These are phyloP conservation scores for Elaeis oleifera DNA, from an alignment of 202 grass and related monocot genomes.

Conservation along the genomic window DNA sequence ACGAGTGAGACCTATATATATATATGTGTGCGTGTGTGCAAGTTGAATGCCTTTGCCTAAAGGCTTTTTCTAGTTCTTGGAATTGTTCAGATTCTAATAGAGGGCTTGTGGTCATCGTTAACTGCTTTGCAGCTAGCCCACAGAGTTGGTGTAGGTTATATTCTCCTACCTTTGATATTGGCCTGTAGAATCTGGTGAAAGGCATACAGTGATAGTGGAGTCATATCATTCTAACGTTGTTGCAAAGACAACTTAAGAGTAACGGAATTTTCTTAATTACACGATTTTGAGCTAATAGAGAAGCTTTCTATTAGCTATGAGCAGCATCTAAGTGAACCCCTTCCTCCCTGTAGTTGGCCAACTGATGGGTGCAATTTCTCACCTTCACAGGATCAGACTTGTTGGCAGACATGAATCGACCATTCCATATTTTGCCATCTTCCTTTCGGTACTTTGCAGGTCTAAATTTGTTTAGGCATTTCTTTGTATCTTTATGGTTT, in stretches of 20 bases:
- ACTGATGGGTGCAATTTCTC: too few species aligned
- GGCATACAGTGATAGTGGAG: not conserved
- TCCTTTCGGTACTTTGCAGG: not conserved
- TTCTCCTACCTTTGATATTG: constrained; percentile 4
- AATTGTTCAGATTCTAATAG: not conserved
- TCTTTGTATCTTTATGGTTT: not conserved
- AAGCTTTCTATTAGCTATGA: too few species aligned
- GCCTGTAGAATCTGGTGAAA: not conserved
- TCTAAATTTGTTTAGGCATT: constrained; percentile 25
- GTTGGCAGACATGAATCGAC: constrained; percentile 12
- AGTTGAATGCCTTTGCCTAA: not conserved
- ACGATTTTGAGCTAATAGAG: too few species aligned
- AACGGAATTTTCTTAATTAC: too few species aligned
- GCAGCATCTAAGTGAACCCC: too few species aligned
- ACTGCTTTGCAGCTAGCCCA: not conserved
- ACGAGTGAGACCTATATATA: not conserved
- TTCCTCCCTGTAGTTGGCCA: not conserved
- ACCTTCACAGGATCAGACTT: not conserved
- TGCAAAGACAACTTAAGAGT: not conserved
- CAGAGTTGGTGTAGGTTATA: not conserved
- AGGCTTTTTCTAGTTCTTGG: not conserved
- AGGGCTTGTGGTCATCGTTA: not conserved
- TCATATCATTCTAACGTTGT: not conserved
- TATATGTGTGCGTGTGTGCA: too few species aligned
- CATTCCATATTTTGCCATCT: not conserved